These are phyloP conservation scores for Coemansia sp. DNA, from an alignment of 192 early-diverging fungal species.

Conservation along the genomic window DNA sequence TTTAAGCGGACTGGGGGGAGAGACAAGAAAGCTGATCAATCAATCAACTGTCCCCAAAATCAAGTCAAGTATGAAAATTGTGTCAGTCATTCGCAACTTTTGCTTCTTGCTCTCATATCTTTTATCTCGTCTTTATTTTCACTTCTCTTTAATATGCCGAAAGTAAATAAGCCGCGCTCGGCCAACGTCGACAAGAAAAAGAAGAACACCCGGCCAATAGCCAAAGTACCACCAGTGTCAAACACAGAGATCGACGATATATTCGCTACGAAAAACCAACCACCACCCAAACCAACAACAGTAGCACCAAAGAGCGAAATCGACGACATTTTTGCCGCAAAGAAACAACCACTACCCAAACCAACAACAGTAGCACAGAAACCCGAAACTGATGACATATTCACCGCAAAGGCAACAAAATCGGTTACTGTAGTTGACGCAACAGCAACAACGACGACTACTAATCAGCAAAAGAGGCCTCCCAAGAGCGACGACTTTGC, in stretches of 20 bases:
- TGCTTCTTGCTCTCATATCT: neutral
- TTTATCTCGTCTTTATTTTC: neutral
- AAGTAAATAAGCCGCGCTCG: conserved; percentile 9
- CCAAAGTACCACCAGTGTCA: neutral
- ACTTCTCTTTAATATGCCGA: neutral
- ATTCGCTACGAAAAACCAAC: conserved; percentile 16
- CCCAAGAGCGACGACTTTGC: conserved; percentile 35
- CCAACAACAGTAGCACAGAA: neutral
- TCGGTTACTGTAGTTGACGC: conserved; percentile 41
- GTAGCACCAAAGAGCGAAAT: neutral
- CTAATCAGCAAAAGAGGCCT: neutral
- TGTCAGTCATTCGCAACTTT: neutral
- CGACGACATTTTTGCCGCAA: conserved; percentile 34
- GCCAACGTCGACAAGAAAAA: conserved; percentile 32
- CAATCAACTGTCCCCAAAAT: neutral
- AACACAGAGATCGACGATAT: conserved; percentile 50
- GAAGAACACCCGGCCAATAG: neutral
- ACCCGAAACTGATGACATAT: too few relatives aligned
- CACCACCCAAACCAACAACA: neutral
- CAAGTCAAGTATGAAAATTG: neutral
- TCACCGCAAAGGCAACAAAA: too few relatives aligned
- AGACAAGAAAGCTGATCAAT: neutral
- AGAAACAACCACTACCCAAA: neutral
- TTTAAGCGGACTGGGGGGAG: neutral
- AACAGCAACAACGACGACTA: neutral